Conservation (phyloP, 2,329 filamentous ascomycete genomes). For the Nemania sp. region DNA sequence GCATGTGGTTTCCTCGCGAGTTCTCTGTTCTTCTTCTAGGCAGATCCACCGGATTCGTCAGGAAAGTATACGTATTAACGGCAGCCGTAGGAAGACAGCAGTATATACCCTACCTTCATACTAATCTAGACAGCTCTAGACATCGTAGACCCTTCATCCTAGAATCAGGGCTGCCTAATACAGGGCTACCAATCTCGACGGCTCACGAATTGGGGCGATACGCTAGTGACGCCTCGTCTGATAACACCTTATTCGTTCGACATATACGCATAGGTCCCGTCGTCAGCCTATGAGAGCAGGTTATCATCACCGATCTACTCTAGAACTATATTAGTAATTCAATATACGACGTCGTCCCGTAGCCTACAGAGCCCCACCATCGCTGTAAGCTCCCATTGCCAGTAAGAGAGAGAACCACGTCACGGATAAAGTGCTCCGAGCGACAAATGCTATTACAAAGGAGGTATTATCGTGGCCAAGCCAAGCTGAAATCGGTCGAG, state of each 20-base stretch:
- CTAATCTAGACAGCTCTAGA: neutral
- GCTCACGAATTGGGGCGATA: neutral
- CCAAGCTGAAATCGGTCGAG: no score
- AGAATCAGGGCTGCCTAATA: no score
- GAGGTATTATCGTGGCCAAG: neutral
- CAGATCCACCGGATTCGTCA: neutral
- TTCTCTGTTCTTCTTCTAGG: neutral
- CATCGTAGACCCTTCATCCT: neutral
- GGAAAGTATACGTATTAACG: neutral
- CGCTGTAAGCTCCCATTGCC: neutral
- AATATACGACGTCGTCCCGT: neutral
- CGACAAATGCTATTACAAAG: neutral
- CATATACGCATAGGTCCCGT: neutral
- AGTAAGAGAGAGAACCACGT: neutral
- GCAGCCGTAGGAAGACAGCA: neutral
- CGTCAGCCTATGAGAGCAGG: neutral
- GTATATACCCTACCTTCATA: neutral
- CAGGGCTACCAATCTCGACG: neutral
- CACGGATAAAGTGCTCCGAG: neutral
- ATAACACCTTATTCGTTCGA: neutral
- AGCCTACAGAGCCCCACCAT: neutral
- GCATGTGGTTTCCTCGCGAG: neutral
- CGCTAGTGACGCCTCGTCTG: neutral
- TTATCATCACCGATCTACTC: neutral
- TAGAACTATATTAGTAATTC: neutral